These are phyloP conservation scores for Solidago caesia DNA, from an alignment of 129 eudicot genomes.

Conservation along the genomic window DNA sequence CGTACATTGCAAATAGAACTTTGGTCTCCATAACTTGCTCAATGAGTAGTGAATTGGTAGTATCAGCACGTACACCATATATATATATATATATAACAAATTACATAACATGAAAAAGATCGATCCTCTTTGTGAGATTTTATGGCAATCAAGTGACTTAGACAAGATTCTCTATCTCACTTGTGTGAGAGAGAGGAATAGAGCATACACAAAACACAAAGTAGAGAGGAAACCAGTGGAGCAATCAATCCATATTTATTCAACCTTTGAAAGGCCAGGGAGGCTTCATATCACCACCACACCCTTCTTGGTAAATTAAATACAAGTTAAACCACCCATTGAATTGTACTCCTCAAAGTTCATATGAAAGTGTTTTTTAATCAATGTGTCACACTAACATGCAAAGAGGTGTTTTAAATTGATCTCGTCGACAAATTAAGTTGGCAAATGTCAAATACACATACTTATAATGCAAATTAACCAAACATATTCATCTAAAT, in stretches of 20 bases:
- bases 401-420: too few species aligned
- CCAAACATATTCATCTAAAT: neutral
- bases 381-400: too few species aligned
- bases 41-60: constrained; percentile 11
- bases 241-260: constrained; percentile 17
- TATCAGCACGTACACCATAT: neutral
- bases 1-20: neutral
- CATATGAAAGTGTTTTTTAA: too few species aligned
- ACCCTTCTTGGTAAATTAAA: neutral
- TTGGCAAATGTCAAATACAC: too few species aligned
- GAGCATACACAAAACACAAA: constrained; percentile 55
- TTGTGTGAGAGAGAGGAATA: constrained; percentile 19
- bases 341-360: too few species aligned
- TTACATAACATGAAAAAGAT: constrained; percentile 6
- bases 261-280: neutral
- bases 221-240: constrained; percentile 45
- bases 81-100: neutral
- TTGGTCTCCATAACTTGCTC: constrained; percentile 23
- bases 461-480: too few species aligned
- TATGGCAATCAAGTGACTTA: constrained; percentile 32
- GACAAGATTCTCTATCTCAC: constrained; percentile 9
- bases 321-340: too few species aligned
- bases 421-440: too few species aligned
- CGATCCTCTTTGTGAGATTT: constrained; percentile 16
- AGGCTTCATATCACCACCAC: constrained; percentile 29